Percentiles rank a stretch among this genome's conserved stretches.
Evolutionary conservation across 2,329 filamentous ascomycete species (phyloP).

Genomic region (Aotearoamyces nothofagi): DNA sequence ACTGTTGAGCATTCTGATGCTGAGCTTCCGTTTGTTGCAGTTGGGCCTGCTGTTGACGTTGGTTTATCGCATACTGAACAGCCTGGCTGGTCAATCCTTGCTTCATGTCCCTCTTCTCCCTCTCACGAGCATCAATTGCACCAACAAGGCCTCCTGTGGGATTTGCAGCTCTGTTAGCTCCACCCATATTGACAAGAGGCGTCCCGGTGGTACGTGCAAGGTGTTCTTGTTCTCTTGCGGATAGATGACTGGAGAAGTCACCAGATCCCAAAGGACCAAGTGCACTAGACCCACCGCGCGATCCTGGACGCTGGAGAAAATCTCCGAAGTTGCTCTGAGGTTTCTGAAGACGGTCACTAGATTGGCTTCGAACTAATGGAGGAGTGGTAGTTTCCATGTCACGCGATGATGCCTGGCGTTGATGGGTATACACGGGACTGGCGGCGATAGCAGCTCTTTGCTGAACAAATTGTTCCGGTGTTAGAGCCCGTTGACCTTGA

Average conservation of each 20-base stretch:
- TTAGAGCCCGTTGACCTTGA: constrained; percentile 35
- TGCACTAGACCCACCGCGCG: constrained; percentile 36
- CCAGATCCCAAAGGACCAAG: constrained; percentile 18
- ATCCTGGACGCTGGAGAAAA: constrained; percentile 34
- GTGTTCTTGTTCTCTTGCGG: constrained; percentile 77
- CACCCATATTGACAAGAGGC: constrained; percentile 48
- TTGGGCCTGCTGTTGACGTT: constrained; percentile 38
- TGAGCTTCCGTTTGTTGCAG: constrained; percentile 1
- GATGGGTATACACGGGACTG: constrained; percentile 40
- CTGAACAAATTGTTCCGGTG: constrained; percentile 71
- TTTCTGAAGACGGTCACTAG: constrained; percentile 27
- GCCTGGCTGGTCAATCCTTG: constrained; percentile 53
- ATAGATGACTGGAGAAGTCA: constrained; percentile 46
- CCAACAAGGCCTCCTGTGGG: constrained; percentile 56
- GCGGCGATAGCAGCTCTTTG: constrained; percentile 49
- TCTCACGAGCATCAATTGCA: constrained; percentile 66
- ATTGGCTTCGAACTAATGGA: constrained; percentile 26
- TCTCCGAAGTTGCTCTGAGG: constrained; percentile 33
- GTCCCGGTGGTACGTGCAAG: constrained; percentile 70
- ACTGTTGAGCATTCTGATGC: constrained; percentile 5
- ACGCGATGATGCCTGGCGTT: constrained; percentile 38
- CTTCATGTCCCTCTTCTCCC: constrained; percentile 58
- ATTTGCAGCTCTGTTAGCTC: constrained; percentile 21
- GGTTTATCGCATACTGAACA: constrained; percentile 58
- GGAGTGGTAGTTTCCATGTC: constrained; percentile 28